Evolutionary conservation across 2,329 filamentous ascomycete species (phyloP).

Genomic region (Neopestalotiopsis clavispora): DNA sequence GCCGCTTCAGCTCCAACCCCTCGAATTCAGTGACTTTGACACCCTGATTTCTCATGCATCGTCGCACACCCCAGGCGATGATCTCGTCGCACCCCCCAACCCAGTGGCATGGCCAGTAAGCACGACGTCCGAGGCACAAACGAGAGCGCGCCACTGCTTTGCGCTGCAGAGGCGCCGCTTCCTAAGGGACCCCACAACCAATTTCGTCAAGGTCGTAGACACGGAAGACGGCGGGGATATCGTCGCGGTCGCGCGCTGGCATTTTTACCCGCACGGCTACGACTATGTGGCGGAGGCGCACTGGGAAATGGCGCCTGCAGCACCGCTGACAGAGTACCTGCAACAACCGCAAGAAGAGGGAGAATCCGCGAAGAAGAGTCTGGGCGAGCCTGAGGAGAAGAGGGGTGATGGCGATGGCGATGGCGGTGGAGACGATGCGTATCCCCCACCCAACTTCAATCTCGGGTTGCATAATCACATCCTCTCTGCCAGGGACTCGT

Average conservation of each 20-base stretch:
- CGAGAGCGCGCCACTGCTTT: constrained; percentile 13
- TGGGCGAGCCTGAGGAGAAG: too few relatives aligned
- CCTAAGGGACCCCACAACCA: constrained; percentile 20
- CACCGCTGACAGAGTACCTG: background rate
- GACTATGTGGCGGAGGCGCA: constrained; percentile 17
- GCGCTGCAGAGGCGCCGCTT: constrained; percentile 24
- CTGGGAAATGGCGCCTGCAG: constrained; percentile 23
- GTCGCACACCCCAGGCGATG: constrained; percentile 4
- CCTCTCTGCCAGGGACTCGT: constrained; percentile 22
- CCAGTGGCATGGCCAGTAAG: constrained; percentile 22
- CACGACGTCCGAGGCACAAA: constrained; percentile 6
- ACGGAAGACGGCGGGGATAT: constrained; percentile 14
- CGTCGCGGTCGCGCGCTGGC: constrained; percentile 26
- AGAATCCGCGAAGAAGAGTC: too few relatives aligned
- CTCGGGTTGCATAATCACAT: constrained; percentile 24
- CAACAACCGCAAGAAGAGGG: background rate
- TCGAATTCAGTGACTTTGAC: constrained; percentile 10
- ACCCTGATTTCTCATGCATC: constrained; percentile 8
- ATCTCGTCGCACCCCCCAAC: constrained; percentile 17
- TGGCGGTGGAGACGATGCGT: background rate
- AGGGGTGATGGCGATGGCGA: background rate
- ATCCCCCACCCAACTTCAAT: constrained; percentile 23
- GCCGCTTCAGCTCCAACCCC: background rate
- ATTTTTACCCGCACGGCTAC: constrained; percentile 25
- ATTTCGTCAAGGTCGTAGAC: constrained; percentile 26